Conservation (phyloP, 2,329 filamentous ascomycete genomes). For the Verticillium klebahnii region DNA sequence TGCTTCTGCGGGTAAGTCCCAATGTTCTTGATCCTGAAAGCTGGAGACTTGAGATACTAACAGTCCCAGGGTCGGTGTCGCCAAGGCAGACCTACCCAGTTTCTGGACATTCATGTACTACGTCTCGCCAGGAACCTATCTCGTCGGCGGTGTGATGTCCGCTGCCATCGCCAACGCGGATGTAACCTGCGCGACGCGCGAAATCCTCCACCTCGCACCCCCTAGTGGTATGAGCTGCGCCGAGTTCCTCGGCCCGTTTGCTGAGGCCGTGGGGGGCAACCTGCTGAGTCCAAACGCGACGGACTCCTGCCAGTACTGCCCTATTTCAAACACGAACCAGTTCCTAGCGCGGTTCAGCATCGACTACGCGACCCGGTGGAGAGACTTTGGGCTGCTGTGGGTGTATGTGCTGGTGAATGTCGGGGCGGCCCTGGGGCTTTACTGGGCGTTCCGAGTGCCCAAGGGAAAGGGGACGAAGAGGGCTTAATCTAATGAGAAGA, state of each 20-base stretch:
- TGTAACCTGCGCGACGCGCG: slow-evolving; percentile 15
- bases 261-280: slow-evolving; percentile 39
- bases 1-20: background rate
- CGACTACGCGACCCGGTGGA: slow-evolving; percentile 43
- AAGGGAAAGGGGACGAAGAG: slow-evolving; percentile 11
- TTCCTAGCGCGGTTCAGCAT: slow-evolving; percentile 34
- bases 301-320: slow-evolving; percentile 38
- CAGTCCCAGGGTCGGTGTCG: slow-evolving; percentile 50
- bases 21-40: background rate
- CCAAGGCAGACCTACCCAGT: slow-evolving; percentile 49
- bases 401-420: slow-evolving; percentile 47
- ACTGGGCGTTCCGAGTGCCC: slow-evolving; percentile 36
- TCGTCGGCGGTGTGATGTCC: slow-evolving; percentile 57
- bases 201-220: slow-evolving; percentile 55
- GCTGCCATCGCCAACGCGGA: slow-evolving; percentile 12
- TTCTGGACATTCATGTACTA: slow-evolving; percentile 72
- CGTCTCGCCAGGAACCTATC: slow-evolving; percentile 64
- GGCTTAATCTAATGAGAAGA: background rate
- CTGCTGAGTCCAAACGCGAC: slow-evolving; percentile 37
- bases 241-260: slow-evolving; percentile 41
- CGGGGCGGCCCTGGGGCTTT: slow-evolving; percentile 38
- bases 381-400: slow-evolving; percentile 51
- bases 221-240: slow-evolving; percentile 44
- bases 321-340: slow-evolving; percentile 26
- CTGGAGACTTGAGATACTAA: background rate